Base-by-base conservation (phyloP, 176 grass and related monocot species). In the Eragrostis nindensis region DNA sequence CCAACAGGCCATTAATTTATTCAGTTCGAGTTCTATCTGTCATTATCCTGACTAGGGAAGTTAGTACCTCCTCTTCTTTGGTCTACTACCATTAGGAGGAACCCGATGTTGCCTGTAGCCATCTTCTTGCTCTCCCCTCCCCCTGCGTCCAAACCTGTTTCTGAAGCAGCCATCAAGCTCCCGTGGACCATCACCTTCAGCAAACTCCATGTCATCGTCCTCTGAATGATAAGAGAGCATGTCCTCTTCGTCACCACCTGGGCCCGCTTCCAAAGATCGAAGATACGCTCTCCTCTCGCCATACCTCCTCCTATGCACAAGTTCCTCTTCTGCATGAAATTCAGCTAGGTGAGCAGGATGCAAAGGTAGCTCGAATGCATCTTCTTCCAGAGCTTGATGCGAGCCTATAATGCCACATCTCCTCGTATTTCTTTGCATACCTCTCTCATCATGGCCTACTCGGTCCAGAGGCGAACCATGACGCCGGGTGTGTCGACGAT, bases 51-150 rank as follows among this genome's bases (percentile, higher is more conserved):
- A 80, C 69, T 52, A 65, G 36, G 79, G 70, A 62, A 81, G 70
- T 82, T 72, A 89, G 87, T 82, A 89, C 72, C 78, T 89, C 41
- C 70, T 75, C 70, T 67, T 63, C 50, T 82, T 86, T 15, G 56
- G 59, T 77, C 77, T 84, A 78, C 42, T 77, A 17, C 70, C 83
- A 59, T 77, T 82, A 24, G 83, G 83, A 71, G 47, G 72, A 1
- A 83, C 83, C 73, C 73, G 78, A 30, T 43, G 32, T 36, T 36
- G 70, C 59, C 73, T 82, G 87, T 66, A 72, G 6, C 73, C 64
- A 22, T 86, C 78, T 41, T 82, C 82, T 72, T 86, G 72, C 73
- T 89, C 87, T 10, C 59, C 83, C 42, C 83, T 82, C 9, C 8
- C 2, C 68, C 78, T 76, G 72, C 86, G 77, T 39, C 42, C 82